Evolutionary conservation across 2,329 filamentous ascomycete species (phyloP).

Genomic region (Malbranchea zuffiana): DNA sequence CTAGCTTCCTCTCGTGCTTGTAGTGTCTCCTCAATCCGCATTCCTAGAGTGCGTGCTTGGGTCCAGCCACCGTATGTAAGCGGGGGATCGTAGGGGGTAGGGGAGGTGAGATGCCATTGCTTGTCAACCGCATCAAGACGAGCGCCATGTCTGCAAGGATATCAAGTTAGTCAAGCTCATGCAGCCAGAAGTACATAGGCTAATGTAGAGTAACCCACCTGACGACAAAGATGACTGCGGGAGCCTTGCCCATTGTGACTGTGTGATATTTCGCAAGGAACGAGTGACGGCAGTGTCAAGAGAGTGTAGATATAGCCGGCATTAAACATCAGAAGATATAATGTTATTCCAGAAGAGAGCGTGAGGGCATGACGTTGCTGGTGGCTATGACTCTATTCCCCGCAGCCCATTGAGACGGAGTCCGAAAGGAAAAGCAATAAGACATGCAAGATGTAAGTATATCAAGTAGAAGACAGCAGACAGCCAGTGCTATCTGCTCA

Average conservation of each 20-base stretch:
- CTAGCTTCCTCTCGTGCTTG: constrained; percentile 35
- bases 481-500: too few species aligned
- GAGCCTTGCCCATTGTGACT: constrained; percentile 10
- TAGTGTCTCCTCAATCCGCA: constrained; percentile 67
- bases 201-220: constrained; percentile 6
- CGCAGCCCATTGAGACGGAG: too few species aligned
- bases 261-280: neutral
- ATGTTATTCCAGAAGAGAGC: too few species aligned
- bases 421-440: too few species aligned
- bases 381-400: too few species aligned
- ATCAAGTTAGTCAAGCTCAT: neutral
- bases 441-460: too few species aligned
- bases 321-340: too few species aligned
- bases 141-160: constrained; percentile 63
- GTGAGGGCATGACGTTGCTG: too few species aligned
- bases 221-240: constrained; percentile 11
- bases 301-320: too few species aligned
- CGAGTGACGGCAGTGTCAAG: too few species aligned
- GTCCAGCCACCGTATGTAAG: constrained; percentile 90
- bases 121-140: constrained; percentile 90
- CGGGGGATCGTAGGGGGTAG: constrained; percentile 89
- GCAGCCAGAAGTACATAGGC: neutral
- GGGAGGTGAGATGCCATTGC: constrained; percentile 85
- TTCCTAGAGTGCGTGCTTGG: constrained; percentile 70
- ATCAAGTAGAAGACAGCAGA: too few species aligned